Conservation (phyloP, 2,329 filamentous ascomycete genomes). For the Talaromyces albobiverticillius region DNA sequence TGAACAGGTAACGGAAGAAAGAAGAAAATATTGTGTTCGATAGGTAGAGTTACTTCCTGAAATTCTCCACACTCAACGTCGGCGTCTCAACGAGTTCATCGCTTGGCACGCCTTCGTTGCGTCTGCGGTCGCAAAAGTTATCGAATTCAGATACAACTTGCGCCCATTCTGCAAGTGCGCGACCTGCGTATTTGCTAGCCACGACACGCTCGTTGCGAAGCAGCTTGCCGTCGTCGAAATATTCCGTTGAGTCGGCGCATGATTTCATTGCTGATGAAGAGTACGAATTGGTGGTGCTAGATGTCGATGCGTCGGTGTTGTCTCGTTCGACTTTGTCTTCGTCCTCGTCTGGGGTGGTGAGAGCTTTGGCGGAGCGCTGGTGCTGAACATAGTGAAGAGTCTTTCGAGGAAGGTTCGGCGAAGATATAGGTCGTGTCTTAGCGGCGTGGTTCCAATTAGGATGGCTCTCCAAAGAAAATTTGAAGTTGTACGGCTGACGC, state of each 20-base stretch:
- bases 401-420: constrained; percentile 56
- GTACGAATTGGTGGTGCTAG: constrained; percentile 14
- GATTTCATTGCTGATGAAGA: constrained; percentile 2
- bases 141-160: constrained; percentile 61
- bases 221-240: constrained; percentile 8
- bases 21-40: background rate
- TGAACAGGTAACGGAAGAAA: no score
- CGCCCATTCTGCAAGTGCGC: constrained; percentile 63
- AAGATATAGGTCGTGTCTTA: constrained; percentile 53
- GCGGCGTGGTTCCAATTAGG: constrained; percentile 49
- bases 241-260: constrained; percentile 7
- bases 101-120: constrained; percentile 59
- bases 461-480: constrained; percentile 66
- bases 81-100: constrained; percentile 61
- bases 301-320: constrained; percentile 14
- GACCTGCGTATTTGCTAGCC: constrained; percentile 58
- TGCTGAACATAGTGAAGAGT: constrained; percentile 54
- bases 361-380: constrained; percentile 20
- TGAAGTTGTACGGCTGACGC: constrained; percentile 61
- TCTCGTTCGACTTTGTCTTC: constrained; percentile 20
- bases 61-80: constrained; percentile 60
- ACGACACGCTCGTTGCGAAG: constrained; percentile 28
- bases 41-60: constrained; percentile 42
- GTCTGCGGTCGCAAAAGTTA: constrained; percentile 61
- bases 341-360: constrained; percentile 17